Conservation (phyloP, 345 rosid species). For the Sisymbrium irio region DNA sequence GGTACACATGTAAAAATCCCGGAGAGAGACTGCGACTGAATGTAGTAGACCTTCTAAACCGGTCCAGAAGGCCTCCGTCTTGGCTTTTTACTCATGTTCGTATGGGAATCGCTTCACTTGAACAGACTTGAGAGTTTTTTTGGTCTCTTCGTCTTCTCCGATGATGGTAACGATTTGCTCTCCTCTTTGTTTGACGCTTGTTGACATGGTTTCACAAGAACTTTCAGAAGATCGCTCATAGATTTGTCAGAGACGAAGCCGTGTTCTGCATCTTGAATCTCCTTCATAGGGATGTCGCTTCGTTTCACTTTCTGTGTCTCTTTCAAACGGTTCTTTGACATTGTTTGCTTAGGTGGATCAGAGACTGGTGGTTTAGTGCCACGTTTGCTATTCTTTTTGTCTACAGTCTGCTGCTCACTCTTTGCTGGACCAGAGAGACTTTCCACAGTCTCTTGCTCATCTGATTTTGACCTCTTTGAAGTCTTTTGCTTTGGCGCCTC, state of each 20-base stretch:
- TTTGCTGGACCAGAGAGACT: neutral
- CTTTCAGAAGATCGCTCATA: constrained; percentile 17
- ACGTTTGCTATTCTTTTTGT: neutral
- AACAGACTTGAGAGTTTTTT: constrained; percentile 47
- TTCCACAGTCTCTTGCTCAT: constrained; percentile 13
- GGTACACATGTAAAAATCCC: neutral
- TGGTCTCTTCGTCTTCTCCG: constrained; percentile 17
- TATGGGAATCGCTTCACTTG: constrained; percentile 19
- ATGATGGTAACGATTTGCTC: neutral
- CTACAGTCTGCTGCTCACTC: constrained; percentile 3
- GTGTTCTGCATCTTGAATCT: constrained; percentile 8
- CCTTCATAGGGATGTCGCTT: neutral
- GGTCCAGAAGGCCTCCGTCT: neutral
- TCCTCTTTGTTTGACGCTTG: constrained; percentile 23
- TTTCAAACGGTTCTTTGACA: constrained; percentile 19
- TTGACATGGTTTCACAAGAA: constrained; percentile 18
- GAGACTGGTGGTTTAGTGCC: constrained; percentile 15
- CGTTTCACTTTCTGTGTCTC: constrained; percentile 10
- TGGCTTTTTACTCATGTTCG: neutral
- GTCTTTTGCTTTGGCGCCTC: constrained; percentile 16
- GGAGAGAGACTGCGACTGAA: neutral
- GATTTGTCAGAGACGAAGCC: constrained; percentile 8
- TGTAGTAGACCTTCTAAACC: neutral
- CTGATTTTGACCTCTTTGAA: constrained; percentile 24
- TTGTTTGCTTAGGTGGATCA: constrained; percentile 13